Evolutionary conservation across 73 alveolate genomes (phyloP).

Genomic region (Stentor coeruleus): DNA sequence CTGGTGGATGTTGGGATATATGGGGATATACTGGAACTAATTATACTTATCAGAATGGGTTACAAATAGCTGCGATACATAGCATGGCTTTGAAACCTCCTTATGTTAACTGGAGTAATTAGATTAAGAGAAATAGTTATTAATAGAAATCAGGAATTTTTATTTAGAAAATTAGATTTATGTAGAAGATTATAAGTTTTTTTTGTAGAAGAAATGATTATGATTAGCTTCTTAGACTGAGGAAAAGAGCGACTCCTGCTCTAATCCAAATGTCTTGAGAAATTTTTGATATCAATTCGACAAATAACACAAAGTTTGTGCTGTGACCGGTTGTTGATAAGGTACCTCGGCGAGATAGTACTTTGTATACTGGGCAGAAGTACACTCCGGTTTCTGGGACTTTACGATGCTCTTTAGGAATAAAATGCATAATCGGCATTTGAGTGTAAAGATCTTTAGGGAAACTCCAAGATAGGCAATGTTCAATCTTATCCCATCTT

Average conservation of each 20-base stretch:
- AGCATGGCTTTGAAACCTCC: slow-evolving; percentile 18
- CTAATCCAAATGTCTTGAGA: slow-evolving; percentile 97
- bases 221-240: slow-evolving; percentile 90
- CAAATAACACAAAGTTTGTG: slow-evolving; percentile 97
- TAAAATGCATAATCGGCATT: slow-evolving; percentile 96
- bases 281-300: slow-evolving; percentile 94
- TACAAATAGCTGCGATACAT: slow-evolving; percentile 28
- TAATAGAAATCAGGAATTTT: no score
- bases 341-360: slow-evolving; percentile 95
- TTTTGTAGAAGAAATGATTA: no score
- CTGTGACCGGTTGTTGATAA: slow-evolving; percentile 89
- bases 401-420: slow-evolving; percentile 71
- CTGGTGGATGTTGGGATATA: slow-evolving; percentile 59
- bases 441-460: slow-evolving; percentile 94
- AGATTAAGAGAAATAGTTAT: no score
- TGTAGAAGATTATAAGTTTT: no score
- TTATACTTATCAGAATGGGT: slow-evolving; percentile 35
- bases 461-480: slow-evolving; percentile 86
- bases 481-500: slow-evolving; percentile 91
- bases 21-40: slow-evolving; percentile 41
- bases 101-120: background rate
- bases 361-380: slow-evolving; percentile 98
- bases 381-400: slow-evolving; percentile 74
- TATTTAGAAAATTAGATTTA: no score
- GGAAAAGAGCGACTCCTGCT: slow-evolving; percentile 99